Evolutionary conservation across 179 eudicot genomes (phyloP).

Genomic region (Silene noctiflora): DNA sequence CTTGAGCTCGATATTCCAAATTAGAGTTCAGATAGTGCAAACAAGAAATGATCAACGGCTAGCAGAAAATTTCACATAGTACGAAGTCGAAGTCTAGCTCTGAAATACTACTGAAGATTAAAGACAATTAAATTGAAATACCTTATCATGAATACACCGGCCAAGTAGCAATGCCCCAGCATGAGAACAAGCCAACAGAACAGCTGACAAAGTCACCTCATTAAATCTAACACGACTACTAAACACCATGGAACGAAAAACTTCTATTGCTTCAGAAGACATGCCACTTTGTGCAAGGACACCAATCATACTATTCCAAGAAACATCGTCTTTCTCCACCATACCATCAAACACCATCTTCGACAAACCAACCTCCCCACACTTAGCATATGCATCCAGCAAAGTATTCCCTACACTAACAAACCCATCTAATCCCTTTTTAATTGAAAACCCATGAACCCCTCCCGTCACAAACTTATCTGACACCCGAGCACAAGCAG

Average conservation of each 20-base stretch:
- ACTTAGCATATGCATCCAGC: slow-evolving; percentile 68
- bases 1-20: slow-evolving; percentile 1
- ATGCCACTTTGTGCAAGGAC: slow-evolving; percentile 57
- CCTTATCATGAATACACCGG: slow-evolving; percentile 64
- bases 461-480: slow-evolving; percentile 38
- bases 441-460: slow-evolving; percentile 52
- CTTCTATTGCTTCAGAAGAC: slow-evolving; percentile 49
- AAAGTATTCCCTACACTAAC: slow-evolving; percentile 53
- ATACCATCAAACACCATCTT: slow-evolving; percentile 57
- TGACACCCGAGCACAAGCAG: slow-evolving; percentile 52
- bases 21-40: neutral
- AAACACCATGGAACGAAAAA: slow-evolving; percentile 49
- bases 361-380: slow-evolving; percentile 49
- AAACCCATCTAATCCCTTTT: slow-evolving; percentile 46
- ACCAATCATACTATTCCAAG: slow-evolving; percentile 68
- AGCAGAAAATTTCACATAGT: neutral
- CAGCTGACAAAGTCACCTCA: slow-evolving; percentile 59
- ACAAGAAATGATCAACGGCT: neutral
- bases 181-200: slow-evolving; percentile 68
- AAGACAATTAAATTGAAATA: neutral
- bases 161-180: slow-evolving; percentile 57
- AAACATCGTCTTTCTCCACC: slow-evolving; percentile 46
- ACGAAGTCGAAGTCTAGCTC: neutral
- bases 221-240: slow-evolving; percentile 35
- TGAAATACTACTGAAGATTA: neutral